phyloP scores from a whole-genome alignment of 345 rosid genomes.

The Ceriops decandra region DNA sequence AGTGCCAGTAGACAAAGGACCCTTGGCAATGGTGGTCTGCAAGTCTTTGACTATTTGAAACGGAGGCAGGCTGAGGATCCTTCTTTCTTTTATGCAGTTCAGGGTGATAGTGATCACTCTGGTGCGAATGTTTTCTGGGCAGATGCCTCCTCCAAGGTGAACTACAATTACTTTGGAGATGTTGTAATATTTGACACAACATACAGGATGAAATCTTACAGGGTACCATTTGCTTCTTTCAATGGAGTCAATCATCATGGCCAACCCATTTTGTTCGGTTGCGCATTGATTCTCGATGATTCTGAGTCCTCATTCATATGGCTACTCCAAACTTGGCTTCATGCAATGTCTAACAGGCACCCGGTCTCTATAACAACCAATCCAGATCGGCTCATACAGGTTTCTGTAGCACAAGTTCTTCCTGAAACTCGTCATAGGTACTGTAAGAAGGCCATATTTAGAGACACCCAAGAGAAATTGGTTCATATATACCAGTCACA shows the following conservation, averaged over 20 bases:
- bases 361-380: constrained; percentile 63
- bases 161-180: constrained; percentile 51
- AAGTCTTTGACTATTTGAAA: constrained; percentile 57
- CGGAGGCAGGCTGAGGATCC: constrained; percentile 44
- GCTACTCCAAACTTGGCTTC: constrained; percentile 59
- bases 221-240: constrained; percentile 55
- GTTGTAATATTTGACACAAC: constrained; percentile 49
- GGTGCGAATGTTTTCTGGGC: constrained; percentile 50
- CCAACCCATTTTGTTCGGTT: constrained; percentile 57
- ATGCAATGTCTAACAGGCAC: constrained; percentile 46
- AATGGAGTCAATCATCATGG: constrained; percentile 67
- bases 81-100: constrained; percentile 46
- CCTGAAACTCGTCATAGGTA: constrained; percentile 57
- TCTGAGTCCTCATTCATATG: constrained; percentile 55
- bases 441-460: constrained; percentile 58
- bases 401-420: constrained; percentile 52
- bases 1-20: constrained; percentile 42
- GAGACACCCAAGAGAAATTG: constrained; percentile 48
- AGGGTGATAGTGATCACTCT: constrained; percentile 39
- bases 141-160: constrained; percentile 41
- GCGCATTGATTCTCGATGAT: constrained; percentile 54
- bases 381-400: constrained; percentile 47
- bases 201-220: constrained; percentile 44
- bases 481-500: constrained; percentile 39
- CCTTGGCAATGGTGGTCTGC: constrained; percentile 53